Base-by-base conservation (phyloP, 371 early-diverging fungal genomes). In the Parasitella parasitica region DNA sequence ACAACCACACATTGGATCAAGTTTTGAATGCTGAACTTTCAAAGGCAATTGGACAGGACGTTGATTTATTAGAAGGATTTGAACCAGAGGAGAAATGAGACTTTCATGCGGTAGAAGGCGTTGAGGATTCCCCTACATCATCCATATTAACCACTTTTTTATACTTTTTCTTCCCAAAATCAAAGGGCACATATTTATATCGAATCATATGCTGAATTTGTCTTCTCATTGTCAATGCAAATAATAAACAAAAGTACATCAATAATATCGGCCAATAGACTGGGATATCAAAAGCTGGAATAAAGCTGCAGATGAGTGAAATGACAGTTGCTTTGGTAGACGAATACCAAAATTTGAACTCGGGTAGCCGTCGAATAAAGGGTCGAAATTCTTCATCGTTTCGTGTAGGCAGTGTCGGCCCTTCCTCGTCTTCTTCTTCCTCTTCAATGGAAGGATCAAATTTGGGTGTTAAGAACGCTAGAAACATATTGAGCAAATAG, bases 1-100 rank as follows among this genome's bases (percentile, higher is more conserved):
- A 86, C 39, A 79, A 83, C 38, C 83, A 86, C 49, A 82, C 85
- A 6, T 67, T 94, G 46, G 86, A 90, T 36, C 82, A 80, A 27
- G 58, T 94, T 12, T 73, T 94, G 22, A 85, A 85, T 48, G 63
- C 68, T 3, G 95, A 94, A 75, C 74, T 94, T 54, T 76, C 85
- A 11, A 66, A 80, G 38, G 64, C 69, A 16, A 57, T 81, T 22
- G 66, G 62, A 8, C 34, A 69, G 20, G 37, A 71, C 0, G 36
- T 81, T n/a, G 66, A 76, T 64, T 56, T 81, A 36, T 37, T 77
- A 34, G 71, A 69, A 59, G 66, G 63, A 20, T 66, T 53, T 60
- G 60, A 63, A 37, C 59, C 62, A 4, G 48, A 67, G 46, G 57
- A 64, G 15, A 26, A 64, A 48, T 48, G 59, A 59, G 4, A 4